Evolutionary conservation across 2,329 filamentous ascomycete genomes (phyloP).

Genomic region (Pseudogymnoascus sp.): DNA sequence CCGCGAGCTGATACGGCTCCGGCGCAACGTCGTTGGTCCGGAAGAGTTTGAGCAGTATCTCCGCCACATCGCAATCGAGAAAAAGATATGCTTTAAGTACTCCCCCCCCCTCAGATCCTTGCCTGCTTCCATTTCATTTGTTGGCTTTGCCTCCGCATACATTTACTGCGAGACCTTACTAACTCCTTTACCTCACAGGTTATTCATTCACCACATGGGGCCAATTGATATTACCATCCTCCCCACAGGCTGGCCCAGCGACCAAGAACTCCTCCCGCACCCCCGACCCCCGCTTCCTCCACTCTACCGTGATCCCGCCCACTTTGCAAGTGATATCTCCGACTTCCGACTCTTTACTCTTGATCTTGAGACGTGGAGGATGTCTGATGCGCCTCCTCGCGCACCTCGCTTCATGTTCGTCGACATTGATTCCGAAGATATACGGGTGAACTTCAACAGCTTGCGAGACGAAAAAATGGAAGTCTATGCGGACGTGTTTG

Average conservation of each 20-base stretch:
- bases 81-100: slow-evolving; percentile 1
- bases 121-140: not conserved
- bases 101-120: not conserved
- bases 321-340: not conserved
- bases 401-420: slow-evolving; percentile 1
- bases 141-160: not conserved
- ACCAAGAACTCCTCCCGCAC: not conserved
- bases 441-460: not conserved
- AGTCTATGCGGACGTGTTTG: not conserved
- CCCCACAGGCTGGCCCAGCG: not conserved
- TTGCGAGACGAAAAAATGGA: not conserved
- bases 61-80: not conserved
- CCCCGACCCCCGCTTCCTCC: not conserved
- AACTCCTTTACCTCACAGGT: not conserved
- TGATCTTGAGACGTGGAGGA: not conserved
- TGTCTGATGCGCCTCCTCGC: not conserved
- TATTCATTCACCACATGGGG: not conserved
- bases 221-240: not conserved
- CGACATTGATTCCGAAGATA: not conserved
- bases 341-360: not conserved
- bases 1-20: not conserved
- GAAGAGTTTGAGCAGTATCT: not conserved
- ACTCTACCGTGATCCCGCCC: not conserved
- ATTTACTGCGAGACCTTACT: not conserved
- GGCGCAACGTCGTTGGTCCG: not conserved